Evolutionary conservation across 495 filamentous ascomycete genomes (phyloP).

Genomic region (Staphylotrichum tortipilum): DNA sequence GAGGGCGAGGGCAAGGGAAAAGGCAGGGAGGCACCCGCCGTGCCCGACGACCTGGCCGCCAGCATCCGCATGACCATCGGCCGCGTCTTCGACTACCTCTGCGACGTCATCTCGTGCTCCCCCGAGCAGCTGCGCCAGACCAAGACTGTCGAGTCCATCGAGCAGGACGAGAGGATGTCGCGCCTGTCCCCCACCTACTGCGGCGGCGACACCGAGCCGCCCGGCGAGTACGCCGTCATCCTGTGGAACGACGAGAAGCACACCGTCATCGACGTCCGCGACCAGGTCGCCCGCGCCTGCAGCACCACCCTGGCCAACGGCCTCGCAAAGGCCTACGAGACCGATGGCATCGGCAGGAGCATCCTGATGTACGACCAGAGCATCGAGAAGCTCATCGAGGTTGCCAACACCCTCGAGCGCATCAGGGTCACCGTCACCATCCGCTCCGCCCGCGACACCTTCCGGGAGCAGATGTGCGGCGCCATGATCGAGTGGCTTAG

Average conservation of each 20-base stretch:
- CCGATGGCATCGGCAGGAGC: slow-evolving; percentile 76
- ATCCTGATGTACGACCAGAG: slow-evolving; percentile 68
- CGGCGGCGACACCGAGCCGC: slow-evolving; percentile 42
- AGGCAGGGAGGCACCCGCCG: slow-evolving; percentile 42
- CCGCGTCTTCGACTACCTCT: slow-evolving; percentile 82
- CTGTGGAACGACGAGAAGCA: slow-evolving; percentile 99
- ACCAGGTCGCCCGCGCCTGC: slow-evolving; percentile 87
- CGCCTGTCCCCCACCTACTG: slow-evolving; percentile 68
- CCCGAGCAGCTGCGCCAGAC: slow-evolving; percentile 84
- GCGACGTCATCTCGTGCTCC: slow-evolving; percentile 94
- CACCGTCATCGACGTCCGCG: slow-evolving; percentile 79
- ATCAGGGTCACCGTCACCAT: slow-evolving; percentile 96
- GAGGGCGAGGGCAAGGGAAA: slow-evolving; percentile 54
- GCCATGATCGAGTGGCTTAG: slow-evolving; percentile 96
- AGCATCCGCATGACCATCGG: slow-evolving; percentile 77
- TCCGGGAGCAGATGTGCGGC: slow-evolving; percentile 94
- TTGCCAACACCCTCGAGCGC: slow-evolving; percentile 78
- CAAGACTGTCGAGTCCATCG: slow-evolving; percentile 72
- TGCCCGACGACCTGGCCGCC: slow-evolving; percentile 65
- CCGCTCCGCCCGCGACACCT: slow-evolving; percentile 85
- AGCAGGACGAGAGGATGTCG: slow-evolving; percentile 71
- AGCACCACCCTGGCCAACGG: slow-evolving; percentile 61
- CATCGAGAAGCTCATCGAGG: slow-evolving; percentile 59
- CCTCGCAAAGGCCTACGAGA: slow-evolving; percentile 68
- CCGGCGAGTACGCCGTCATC: slow-evolving; percentile 71